Conservation (phyloP, 441 rosid genomes). For the Erodium chrysanthum region DNA sequence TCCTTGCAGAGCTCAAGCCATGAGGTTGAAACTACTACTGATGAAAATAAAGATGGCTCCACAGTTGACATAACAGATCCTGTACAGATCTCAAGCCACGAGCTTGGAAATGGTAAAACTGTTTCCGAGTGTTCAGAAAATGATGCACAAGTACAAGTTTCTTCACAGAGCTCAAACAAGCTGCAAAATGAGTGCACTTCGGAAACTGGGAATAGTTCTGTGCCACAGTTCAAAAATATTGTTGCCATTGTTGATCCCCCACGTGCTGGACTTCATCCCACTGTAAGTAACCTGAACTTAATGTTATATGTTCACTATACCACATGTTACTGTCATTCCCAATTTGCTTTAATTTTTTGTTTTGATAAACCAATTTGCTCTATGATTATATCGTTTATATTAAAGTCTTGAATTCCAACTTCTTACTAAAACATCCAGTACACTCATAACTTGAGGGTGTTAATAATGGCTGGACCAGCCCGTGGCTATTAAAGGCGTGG, state of each 20-base stretch:
- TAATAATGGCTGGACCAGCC: neutral
- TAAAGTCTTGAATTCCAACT: neutral
- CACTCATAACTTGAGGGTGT: neutral
- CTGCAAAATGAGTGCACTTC: conserved; percentile 27
- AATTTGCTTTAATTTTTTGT: no score
- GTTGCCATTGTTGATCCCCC: conserved; percentile 99
- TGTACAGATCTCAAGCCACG: conserved; percentile 27
- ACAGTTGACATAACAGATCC: conserved; percentile 16
- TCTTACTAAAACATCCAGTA: neutral
- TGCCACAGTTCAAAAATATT: conserved; percentile 49
- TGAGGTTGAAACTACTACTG: conserved; percentile 1
- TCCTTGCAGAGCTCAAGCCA: neutral
- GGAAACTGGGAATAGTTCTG: conserved; percentile 27
- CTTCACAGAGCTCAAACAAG: conserved; percentile 16
- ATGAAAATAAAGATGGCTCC: conserved; percentile 26
- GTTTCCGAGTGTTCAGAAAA: conserved; percentile 22
- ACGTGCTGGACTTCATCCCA: conserved; percentile 83
- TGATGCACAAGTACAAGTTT: conserved; percentile 25
- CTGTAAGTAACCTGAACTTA: conserved; percentile 33
- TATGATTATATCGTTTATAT: neutral
- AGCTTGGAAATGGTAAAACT: conserved; percentile 26
- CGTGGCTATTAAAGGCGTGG: neutral
- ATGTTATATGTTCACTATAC: neutral
- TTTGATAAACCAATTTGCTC: neutral
- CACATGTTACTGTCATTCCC: neutral